Percentiles rank a stretch among this genome's conserved stretches.
These are phyloP conservation scores for Tolypocladium capitatum DNA, from an alignment of 2,329 filamentous ascomycete genomes.

Conservation along the genomic window DNA sequence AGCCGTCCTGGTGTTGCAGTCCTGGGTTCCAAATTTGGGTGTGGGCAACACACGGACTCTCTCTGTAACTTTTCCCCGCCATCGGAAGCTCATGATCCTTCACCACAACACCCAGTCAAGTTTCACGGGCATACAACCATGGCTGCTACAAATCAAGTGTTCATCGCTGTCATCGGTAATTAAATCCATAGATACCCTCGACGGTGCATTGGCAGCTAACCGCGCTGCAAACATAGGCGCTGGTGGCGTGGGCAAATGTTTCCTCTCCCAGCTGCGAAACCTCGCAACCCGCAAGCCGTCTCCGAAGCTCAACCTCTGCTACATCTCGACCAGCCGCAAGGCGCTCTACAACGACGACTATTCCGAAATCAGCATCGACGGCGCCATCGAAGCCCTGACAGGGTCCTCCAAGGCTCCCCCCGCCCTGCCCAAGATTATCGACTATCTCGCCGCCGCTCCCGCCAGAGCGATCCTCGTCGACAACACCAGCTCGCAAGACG, in stretches of 20 bases:
- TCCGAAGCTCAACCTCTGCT: conserved; percentile 63
- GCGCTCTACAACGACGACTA: conserved; percentile 65
- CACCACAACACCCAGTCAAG: no score
- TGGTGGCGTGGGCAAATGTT: conserved; percentile 85
- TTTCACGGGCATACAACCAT: conserved; percentile 15
- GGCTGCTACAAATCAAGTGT: conserved; percentile 32
- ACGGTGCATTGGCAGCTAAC: conserved; percentile 5
- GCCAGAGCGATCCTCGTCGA: conserved; percentile 76
- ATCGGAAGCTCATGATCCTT: conserved; percentile 23
- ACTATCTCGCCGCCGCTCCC: conserved; percentile 67
- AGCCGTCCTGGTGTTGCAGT: no score
- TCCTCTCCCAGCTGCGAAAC: conserved; percentile 66
- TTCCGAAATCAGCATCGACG: conserved; percentile 48
- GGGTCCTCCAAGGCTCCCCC: conserved; percentile 52
- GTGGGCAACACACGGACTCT: no score
- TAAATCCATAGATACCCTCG: background rate
- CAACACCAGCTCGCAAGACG: conserved; percentile 83
- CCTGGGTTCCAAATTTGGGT: no score
- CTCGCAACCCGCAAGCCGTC: conserved; percentile 54
- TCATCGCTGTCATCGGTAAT: conserved; percentile 39
- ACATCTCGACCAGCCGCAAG: conserved; percentile 76
- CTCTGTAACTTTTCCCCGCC: conserved; percentile 19
- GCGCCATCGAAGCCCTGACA: conserved; percentile 48
- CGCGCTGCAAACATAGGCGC: conserved; percentile 45
- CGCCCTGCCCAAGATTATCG: conserved; percentile 54